Conservation (phyloP, 2,329 filamentous ascomycete genomes). For the Botrytis hyacinthi region DNA sequence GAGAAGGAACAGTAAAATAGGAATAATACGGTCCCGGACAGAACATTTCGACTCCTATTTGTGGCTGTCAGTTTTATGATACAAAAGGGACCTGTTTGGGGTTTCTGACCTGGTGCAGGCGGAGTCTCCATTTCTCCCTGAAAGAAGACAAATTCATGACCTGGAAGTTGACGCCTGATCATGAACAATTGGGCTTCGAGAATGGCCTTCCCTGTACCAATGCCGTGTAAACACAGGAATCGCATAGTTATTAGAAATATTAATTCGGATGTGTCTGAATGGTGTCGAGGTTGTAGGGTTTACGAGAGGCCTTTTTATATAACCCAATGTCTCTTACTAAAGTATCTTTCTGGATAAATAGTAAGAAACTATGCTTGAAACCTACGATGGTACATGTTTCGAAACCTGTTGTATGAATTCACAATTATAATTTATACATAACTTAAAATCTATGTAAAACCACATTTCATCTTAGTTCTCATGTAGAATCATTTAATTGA, state of each 20-base stretch:
- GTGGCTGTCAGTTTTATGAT: background rate
- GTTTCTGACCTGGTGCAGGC: background rate
- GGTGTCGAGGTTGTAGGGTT: background rate
- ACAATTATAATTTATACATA: background rate
- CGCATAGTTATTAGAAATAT: background rate
- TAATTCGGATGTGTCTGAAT: background rate
- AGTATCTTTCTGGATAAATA: background rate
- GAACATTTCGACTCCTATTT: background rate
- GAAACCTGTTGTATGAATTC: background rate
- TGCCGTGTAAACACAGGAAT: background rate
- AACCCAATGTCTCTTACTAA: background rate
- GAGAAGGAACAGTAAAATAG: background rate
- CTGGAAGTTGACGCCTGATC: background rate
- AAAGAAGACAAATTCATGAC: background rate
- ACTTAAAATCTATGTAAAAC: background rate
- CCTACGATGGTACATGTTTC: background rate
- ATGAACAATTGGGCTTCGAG: background rate
- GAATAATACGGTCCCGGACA: background rate
- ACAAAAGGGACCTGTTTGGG: background rate
- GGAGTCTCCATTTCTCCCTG: background rate
- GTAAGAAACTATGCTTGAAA: background rate
- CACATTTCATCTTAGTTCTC: background rate
- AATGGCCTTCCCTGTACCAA: background rate
- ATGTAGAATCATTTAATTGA: background rate
- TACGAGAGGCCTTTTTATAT: background rate